phyloP scores from a whole-genome alignment of 2,329 filamentous ascomycete genomes.

The Paecilomyces variotii region DNA sequence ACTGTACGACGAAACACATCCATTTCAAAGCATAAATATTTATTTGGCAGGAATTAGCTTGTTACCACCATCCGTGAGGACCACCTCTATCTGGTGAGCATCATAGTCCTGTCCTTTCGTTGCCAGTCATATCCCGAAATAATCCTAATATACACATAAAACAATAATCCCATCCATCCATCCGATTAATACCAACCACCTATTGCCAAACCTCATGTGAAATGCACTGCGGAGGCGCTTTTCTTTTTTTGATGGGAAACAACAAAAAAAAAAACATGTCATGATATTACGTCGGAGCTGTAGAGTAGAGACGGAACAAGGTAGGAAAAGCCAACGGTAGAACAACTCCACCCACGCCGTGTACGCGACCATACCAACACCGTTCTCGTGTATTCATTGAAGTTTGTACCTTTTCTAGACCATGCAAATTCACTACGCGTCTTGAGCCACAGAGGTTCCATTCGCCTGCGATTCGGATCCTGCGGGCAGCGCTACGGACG shows the following conservation, averaged over 20 bases:
- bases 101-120: background rate
- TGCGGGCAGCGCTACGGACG: constrained; percentile 9
- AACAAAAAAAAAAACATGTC: background rate
- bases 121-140: background rate
- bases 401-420: background rate
- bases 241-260: background rate
- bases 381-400: background rate
- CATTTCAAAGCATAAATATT: background rate
- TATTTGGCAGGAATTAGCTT: background rate
- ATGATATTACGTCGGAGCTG: background rate
- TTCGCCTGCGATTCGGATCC: constrained; percentile 9
- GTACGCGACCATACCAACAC: background rate
- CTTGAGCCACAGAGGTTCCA: constrained; percentile 5
- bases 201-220: background rate
- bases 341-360: constrained; percentile 1
- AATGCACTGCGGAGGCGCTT: background rate
- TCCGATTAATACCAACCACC: background rate
- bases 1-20: background rate
- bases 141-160: background rate
- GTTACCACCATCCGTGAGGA: background rate
- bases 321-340: background rate
- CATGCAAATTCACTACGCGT: background rate
- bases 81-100: background rate
- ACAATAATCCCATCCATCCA: background rate
- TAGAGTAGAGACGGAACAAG: background rate